These are phyloP conservation scores for Spergularia azorica DNA, from an alignment of 179 eudicot genomes.

Conservation along the genomic window DNA sequence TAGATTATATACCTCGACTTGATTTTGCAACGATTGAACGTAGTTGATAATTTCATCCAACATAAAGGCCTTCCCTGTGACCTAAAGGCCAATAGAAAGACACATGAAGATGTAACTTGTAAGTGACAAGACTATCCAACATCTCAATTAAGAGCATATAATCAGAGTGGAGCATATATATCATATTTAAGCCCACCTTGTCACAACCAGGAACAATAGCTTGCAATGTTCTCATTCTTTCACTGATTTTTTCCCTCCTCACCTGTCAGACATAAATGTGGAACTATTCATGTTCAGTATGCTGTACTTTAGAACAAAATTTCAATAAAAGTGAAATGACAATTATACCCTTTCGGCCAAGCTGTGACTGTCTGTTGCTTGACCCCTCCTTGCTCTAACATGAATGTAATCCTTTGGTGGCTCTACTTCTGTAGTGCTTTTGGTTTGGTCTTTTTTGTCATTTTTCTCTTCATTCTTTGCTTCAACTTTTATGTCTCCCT, in stretches of 20 bases:
- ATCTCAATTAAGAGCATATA: not conserved
- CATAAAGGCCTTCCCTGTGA: constrained; percentile 92
- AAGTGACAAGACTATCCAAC: not conserved
- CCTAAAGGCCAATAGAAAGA: constrained; percentile 45
- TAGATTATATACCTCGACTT: constrained; percentile 64
- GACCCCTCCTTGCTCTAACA: constrained; percentile 89
- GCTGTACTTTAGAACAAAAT: not conserved
- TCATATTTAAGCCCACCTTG: constrained; percentile 48
- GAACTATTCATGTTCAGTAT: not conserved
- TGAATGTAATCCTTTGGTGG: constrained; percentile 67
- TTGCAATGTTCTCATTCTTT: constrained; percentile 74
- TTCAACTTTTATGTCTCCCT: constrained; percentile 20
- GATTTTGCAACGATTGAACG: constrained; percentile 77
- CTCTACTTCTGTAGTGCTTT: constrained; percentile 26
- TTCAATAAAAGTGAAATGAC: not conserved
- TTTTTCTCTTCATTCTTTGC: constrained; percentile 17
- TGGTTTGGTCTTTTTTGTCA: constrained; percentile 27
- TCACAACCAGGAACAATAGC: constrained; percentile 88
- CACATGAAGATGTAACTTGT: constrained; percentile 30
- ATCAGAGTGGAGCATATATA: not conserved
- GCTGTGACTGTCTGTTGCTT: constrained; percentile 85
- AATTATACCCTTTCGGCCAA: constrained; percentile 71
- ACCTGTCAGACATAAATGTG: constrained; percentile 41
- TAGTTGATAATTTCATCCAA: constrained; percentile 88
- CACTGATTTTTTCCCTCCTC: constrained; percentile 83